Base-by-base conservation (phyloP, 1,284 basidiomycete species). In the Marasmius tenuissimus region DNA sequence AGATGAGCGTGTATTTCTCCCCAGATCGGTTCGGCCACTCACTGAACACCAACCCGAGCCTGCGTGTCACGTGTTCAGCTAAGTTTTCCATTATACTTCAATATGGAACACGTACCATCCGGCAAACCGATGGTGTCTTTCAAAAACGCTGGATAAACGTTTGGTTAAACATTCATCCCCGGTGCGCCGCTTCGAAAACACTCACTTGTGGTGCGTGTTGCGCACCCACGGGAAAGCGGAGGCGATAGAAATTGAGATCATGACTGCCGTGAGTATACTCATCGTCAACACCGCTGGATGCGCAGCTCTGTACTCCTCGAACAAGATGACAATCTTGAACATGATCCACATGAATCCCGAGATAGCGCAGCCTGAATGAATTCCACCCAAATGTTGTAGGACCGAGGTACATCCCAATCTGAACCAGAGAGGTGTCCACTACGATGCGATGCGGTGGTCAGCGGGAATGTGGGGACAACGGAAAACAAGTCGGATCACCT, bases 331-430 rank as follows among this genome's bases (percentile, higher is more conserved):
- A 39, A 88, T 75, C 58, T 81, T 79, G 75, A 85, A 87, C 45
- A 89, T 75, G 54, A 89, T 80, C 87, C 87, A 89, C 12, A 79
- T 73, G 66, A 86, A 84, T 45, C 85, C 85, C 37, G 86, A 86
- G 1, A 78, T 78, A 18, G 86, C 87, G 69, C 87, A 89, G 34
- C 87, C 87, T n/a, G 85, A 87, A 69, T 90, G 88, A 66, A 89
- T 86, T 37, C 88, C 88, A 12, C 88, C 88, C 11, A 89, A 76
- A 66, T 89, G 87, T 68, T 89, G 87, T 16, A 90, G 76, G 8
- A 77, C 74, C 0, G 87, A 88, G 16, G 87, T 89, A 65, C 84
- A 86, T 27, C 73, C 81, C 0, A 89, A 75, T 22, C 87, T 78
- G 67, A 86, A 86, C 75, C 77, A 78, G 11, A 89, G 73, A 27